Conservation (phyloP, 1,284 basidiomycete genomes). For the Microbotryomycetes sp. region DNA sequence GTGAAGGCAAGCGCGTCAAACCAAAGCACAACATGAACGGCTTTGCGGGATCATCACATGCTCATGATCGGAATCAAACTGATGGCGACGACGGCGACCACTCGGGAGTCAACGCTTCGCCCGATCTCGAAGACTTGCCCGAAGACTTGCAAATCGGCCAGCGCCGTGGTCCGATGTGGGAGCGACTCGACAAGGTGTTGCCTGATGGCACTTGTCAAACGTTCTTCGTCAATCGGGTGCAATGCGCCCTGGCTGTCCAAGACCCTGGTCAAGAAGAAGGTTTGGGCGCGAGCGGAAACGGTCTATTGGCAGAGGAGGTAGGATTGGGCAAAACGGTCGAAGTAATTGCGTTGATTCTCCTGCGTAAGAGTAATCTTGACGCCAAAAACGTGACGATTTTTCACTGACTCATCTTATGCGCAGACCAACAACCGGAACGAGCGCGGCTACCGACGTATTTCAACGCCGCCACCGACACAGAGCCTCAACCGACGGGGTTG, state of each 20-base stretch:
- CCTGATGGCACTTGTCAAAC: slow-evolving; percentile 5
- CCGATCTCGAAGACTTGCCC: slow-evolving; percentile 8
- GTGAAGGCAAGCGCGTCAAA: slow-evolving; percentile 27
- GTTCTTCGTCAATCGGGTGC: background rate
- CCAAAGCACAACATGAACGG: background rate
- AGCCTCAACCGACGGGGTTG: slow-evolving; percentile 28
- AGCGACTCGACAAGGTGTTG: background rate
- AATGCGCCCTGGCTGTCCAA: slow-evolving; percentile 1
- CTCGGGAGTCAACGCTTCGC: background rate
- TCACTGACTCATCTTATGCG: background rate
- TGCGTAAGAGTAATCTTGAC: slow-evolving; percentile 14
- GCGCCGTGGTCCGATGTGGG: slow-evolving; percentile 26
- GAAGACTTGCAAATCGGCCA: background rate
- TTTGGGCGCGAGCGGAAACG: slow-evolving; percentile 4
- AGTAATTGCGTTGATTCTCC: slow-evolving; percentile 39
- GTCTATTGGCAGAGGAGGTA: slow-evolving; percentile 40
- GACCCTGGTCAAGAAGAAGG: background rate
- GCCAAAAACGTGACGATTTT: too few species aligned
- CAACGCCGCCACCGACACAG: slow-evolving; percentile 18
- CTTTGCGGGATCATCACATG: background rate
- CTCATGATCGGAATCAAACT: background rate
- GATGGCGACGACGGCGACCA: slow-evolving; percentile 5
- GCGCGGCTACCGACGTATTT: slow-evolving; percentile 18
- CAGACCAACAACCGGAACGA: slow-evolving; percentile 20
- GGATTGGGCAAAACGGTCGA: slow-evolving; percentile 44